Evolutionary conservation across 345 rosid species (phyloP), one percentile per base, ranked within the genome.

Genomic region (Gossypium anomalum): DNA sequence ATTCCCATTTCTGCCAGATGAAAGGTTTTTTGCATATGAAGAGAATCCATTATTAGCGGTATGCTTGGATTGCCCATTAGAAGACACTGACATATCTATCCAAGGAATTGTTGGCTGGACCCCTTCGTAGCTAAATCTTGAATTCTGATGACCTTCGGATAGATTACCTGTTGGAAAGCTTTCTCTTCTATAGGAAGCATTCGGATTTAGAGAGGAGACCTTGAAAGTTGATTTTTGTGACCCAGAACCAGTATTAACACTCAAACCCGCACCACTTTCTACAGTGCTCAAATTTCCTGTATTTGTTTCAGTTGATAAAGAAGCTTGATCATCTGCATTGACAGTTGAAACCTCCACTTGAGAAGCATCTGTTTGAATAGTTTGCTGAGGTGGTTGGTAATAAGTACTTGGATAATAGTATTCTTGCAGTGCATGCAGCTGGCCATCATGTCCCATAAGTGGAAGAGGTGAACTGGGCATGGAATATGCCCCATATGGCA

Each of bases 351-450:
- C 83, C 53, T 77, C 77, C 6, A 64, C 78, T 20, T 78, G 85
- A 12, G 82, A 59, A 47, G 75, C 72, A 62, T 9, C 53, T n/a
- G 67, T 59, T 25, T 75, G 5, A 67, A 78, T 56, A 57, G 49
- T 70, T 64, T 74, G 49, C 16, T 19, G 14, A 67, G 72, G 74
- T n/a, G 61, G 78, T 62, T 79, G 85, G 73, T 85, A 85, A 62
- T 82, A 88, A 71, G 83, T 79, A 71, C 83, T 67, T 14, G 89
- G 85, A 78, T 89, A 89, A 57, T 81, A 83, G 83, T 89, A 89
- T 3, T 87, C 85, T 56, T 87, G 84, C 22, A 81, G 74, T 34
- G 81, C 84, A 72, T 77, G 82, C 55, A 78, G 48, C 67, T 82
- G 90, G 66, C 73, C 76, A 75, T 84, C 88, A 65, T 76, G 70